Percentiles rank a stretch among this genome's conserved stretches.
phyloP scores from a whole-genome alignment of 371 early-diverging fungal species.

The Massospora cicadina region DNA sequence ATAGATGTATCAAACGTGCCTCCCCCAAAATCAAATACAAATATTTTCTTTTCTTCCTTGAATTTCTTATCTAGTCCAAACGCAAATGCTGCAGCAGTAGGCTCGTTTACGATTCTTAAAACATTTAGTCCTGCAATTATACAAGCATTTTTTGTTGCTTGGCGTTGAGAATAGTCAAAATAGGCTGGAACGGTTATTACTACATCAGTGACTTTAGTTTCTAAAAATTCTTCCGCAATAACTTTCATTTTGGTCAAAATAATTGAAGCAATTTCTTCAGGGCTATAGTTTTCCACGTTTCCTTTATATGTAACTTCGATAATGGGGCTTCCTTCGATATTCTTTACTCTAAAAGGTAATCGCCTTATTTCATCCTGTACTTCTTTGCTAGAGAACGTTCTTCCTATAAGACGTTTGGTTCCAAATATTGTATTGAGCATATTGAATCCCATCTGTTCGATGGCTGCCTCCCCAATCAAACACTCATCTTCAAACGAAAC shows the following conservation, averaged over 20 bases:
- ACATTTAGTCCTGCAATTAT: conserved; percentile 92
- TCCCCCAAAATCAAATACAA: conserved; percentile 97
- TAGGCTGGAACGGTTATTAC: conserved; percentile 92
- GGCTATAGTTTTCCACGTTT: conserved; percentile 76
- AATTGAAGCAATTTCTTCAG: conserved; percentile 85
- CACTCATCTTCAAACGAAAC: no score
- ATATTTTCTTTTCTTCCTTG: conserved; percentile 54
- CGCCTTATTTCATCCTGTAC: conserved; percentile 67
- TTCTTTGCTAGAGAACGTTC: conserved; percentile 68
- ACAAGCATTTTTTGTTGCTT: conserved; percentile 98
- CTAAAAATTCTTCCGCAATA: conserved; percentile 72
- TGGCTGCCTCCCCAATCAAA: no score
- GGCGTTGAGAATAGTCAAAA: conserved; percentile 92
- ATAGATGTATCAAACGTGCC: conserved; percentile 99
- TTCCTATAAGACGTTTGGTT: no score
- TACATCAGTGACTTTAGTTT: conserved; percentile 59
- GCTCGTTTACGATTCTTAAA: conserved; percentile 97
- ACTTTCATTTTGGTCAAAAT: conserved; percentile 82
- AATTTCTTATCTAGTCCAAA: conserved; percentile 90
- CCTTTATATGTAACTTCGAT: conserved; percentile 70
- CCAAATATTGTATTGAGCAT: no score
- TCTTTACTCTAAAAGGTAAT: conserved; percentile 55
- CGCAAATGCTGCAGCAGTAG: conserved; percentile 98
- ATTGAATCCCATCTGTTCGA: no score
- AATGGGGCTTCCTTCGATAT: conserved; percentile 41